Conservation (phyloP, 1,139 yeast species). For the Hanseniaspora sp. region DNA sequence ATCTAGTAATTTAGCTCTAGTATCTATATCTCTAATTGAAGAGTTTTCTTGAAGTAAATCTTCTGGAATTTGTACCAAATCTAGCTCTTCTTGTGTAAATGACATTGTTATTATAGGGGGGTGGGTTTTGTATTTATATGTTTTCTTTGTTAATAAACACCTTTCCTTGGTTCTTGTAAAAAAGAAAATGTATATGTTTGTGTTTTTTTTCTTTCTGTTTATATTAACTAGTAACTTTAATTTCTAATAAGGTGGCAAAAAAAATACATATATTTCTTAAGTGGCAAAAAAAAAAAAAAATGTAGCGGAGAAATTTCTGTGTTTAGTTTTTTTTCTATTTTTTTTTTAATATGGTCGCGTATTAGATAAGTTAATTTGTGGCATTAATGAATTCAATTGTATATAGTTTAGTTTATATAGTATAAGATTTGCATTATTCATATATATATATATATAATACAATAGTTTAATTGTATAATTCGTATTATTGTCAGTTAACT, state of each 20-base stretch:
- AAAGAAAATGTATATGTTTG: too few species aligned
- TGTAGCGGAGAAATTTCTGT: neutral
- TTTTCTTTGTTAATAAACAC: neutral
- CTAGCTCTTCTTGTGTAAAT: conserved; percentile 63
- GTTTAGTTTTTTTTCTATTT: too few species aligned
- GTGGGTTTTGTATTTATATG: neutral
- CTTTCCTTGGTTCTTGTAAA: neutral
- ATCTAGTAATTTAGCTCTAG: conserved; percentile 77
- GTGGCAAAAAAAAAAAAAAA: neutral
- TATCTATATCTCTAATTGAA: conserved; percentile 72
- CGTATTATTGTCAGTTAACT: too few species aligned
- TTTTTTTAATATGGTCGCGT: neutral
- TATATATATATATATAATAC: too few species aligned
- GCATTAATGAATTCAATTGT: too few species aligned
- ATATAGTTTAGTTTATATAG: too few species aligned
- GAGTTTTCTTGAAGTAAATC: conserved; percentile 32
- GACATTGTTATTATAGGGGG: conserved; percentile 36
- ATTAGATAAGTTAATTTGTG: too few species aligned
- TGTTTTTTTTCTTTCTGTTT: too few species aligned
- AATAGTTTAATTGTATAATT: too few species aligned
- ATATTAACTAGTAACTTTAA: too few species aligned
- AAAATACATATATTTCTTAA: neutral
- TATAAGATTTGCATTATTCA: too few species aligned
- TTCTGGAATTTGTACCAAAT: conserved; percentile 44
- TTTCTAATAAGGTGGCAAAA: neutral